Evolutionary conservation across 2,329 filamentous ascomycete genomes (phyloP), one percentile per base, ranked within the genome.

Genomic region (Neofusicoccum laricinum): DNA sequence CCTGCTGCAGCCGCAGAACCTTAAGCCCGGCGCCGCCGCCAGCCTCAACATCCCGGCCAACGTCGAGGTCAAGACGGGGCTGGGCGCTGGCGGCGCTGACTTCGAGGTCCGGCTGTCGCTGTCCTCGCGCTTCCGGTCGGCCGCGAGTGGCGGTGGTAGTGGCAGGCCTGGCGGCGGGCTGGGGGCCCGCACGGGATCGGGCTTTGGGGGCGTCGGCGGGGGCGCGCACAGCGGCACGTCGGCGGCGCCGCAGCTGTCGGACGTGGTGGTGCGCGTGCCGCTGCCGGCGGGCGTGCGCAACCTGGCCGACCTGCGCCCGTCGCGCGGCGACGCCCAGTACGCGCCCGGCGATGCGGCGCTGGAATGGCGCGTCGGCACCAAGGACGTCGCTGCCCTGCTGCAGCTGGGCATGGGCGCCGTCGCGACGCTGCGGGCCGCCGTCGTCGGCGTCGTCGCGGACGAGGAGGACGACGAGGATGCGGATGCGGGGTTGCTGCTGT

Each of bases 81-180:
- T 97, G 2, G 95, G 95, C 0, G 76, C 85, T 1, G 81, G 80
- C 0, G 93, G 91, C 1, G 86, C 89, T 5, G 95, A 98, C 63
- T 98, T 99, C 71, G 93, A 98, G 76, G 91, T 97, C 53, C 85
- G 91, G 58, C 76, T 97, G 25, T 86, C 88, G 65, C 84, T 89
- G 32, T 89, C 91, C 66, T 81, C 84, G 0, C 81, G 82, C 30
- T 79, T 80, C 66, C 69, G 70, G 36, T 66, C 67, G 11, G 71
- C 71, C 21, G 68, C 32, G 40, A 10, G 15, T 3, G 38, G 30
- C 2, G 30, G 34, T 14, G 49, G 49, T 61, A 58, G 57, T 4
- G 30, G 17, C 32, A 68, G 67, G 62, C 40, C 64, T 15, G 50
- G 65, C 14, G 67, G 68, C 59, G 68, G 70, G 2, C 63, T 68